A percentile compares a stretch with the other conserved stretches of the same genome.
These are phyloP conservation scores for Microcera coccophila DNA, from an alignment of 2,329 filamentous ascomycete species.

Conservation along the genomic window DNA sequence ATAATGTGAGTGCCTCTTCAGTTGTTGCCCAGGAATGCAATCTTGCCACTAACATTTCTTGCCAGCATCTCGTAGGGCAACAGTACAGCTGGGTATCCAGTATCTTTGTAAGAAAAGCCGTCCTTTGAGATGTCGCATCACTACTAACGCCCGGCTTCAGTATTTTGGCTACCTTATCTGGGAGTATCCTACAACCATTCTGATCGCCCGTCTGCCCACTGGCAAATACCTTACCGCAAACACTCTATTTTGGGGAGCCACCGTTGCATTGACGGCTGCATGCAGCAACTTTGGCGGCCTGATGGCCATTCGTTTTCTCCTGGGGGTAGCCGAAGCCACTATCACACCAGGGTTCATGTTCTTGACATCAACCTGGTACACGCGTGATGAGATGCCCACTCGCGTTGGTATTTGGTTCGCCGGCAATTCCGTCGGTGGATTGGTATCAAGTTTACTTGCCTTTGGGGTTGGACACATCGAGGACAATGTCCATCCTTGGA, in stretches of 20 bases:
- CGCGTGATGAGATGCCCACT: not conserved
- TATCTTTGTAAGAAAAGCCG: too few species aligned
- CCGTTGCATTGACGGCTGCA: slow-evolving; percentile 26
- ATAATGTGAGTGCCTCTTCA: not conserved
- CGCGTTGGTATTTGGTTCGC: not conserved
- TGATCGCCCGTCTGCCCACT: slow-evolving; percentile 45
- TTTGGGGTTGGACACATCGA: not conserved
- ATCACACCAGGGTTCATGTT: slow-evolving; percentile 50
- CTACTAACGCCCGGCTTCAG: too few species aligned
- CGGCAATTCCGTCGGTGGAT: not conserved
- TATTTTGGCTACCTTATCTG: not conserved
- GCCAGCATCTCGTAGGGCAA: slow-evolving; percentile 25
- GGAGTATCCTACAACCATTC: slow-evolving; percentile 30
- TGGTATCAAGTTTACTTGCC: not conserved
- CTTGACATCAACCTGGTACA: slow-evolving; percentile 23
- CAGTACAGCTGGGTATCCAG: slow-evolving; percentile 61
- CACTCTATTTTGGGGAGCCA: slow-evolving; percentile 45
- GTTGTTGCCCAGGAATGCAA: not conserved
- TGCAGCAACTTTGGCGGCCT: not conserved
- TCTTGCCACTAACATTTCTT: not conserved
- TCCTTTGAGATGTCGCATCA: slow-evolving; percentile 43
- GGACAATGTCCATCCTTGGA: slow-evolving; percentile 7
- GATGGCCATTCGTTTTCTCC: slow-evolving; percentile 47
- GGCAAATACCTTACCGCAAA: slow-evolving; percentile 45
- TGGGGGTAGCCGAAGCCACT: slow-evolving; percentile 52